These are phyloP conservation scores for Leishmania guyanensis DNA, from an alignment of 208 protist species.

Conservation along the genomic window DNA sequence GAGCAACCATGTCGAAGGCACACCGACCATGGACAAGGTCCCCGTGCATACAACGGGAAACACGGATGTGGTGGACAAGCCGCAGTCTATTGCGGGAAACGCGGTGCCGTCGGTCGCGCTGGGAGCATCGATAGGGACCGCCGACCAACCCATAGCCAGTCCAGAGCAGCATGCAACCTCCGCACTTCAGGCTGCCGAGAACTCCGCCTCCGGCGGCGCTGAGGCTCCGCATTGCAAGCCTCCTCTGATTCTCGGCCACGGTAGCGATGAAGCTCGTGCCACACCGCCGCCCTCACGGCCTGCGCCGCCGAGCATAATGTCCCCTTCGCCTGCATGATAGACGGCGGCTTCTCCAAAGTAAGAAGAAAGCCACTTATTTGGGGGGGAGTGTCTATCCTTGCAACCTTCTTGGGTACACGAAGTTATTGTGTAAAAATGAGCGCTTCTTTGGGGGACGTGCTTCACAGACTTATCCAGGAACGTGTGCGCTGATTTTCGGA, in stretches of 20 bases:
- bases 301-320: constrained; percentile 36
- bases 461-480: neutral
- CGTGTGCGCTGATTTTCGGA: neutral
- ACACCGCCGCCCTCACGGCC: constrained; percentile 26
- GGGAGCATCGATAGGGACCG: neutral
- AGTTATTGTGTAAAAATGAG: neutral
- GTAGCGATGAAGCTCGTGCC: neutral
- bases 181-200: constrained; percentile 15
- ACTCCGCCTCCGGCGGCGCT: neutral
- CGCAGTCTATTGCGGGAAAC: neutral
- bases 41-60: constrained; percentile 7
- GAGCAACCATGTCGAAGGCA: neutral
- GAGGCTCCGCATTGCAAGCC: constrained; percentile 24
- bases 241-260: constrained; percentile 21
- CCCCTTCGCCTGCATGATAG: constrained; percentile 26
- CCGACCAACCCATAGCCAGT: neutral
- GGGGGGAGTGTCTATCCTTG: neutral
- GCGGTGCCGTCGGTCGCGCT: constrained; percentile 4
- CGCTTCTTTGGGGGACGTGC: neutral
- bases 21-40: constrained; percentile 1
- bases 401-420: neutral
- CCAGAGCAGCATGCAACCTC: constrained; percentile 11
- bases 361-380: neutral
- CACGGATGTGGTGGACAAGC: constrained; percentile 20
- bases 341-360: neutral